Conservation (phyloP, 1,284 basidiomycete species). For the Pulveroboletus ridleyi region DNA sequence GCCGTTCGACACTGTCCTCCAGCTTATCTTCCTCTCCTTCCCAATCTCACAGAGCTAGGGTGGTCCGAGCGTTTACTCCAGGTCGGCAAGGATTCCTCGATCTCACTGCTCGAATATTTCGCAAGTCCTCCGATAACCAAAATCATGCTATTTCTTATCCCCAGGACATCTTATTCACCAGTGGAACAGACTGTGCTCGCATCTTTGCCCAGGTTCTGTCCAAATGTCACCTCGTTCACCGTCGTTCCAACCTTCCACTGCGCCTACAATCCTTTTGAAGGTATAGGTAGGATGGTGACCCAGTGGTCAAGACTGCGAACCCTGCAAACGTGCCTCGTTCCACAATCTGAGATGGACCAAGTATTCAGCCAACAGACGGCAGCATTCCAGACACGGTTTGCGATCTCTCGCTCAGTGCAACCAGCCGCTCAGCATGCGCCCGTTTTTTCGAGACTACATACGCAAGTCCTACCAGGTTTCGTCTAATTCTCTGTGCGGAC, state of each 20-base stretch:
- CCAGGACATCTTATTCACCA: conserved; percentile 9
- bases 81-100: conserved; percentile 4
- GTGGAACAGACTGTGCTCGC: conserved; percentile 14
- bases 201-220: conserved; percentile 22
- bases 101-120: conserved; percentile 24
- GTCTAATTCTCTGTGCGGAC: conserved; percentile 13
- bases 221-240: conserved; percentile 25
- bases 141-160: conserved; percentile 16
- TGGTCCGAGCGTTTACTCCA: conserved; percentile 17
- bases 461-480: conserved; percentile 20
- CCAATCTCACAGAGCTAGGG: conserved; percentile 18
- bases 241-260: conserved; percentile 8
- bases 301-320: conserved; percentile 19
- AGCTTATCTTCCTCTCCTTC: conserved; percentile 21
- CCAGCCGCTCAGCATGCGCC: conserved; percentile 4
- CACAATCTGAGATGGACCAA: conserved; percentile 20
- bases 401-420: conserved; percentile 11
- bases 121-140: conserved; percentile 15
- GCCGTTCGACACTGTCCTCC: conserved; percentile 11
- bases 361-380: conserved; percentile 10
- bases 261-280: conserved; percentile 4
- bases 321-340: conserved; percentile 13
- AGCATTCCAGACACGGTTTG: conserved; percentile 15
- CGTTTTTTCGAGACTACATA: conserved; percentile 8
- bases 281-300: conserved; percentile 22